Evolutionary conservation across 371 early-diverging fungal species (phyloP).

Genomic region (Funneliformis caledonium): DNA sequence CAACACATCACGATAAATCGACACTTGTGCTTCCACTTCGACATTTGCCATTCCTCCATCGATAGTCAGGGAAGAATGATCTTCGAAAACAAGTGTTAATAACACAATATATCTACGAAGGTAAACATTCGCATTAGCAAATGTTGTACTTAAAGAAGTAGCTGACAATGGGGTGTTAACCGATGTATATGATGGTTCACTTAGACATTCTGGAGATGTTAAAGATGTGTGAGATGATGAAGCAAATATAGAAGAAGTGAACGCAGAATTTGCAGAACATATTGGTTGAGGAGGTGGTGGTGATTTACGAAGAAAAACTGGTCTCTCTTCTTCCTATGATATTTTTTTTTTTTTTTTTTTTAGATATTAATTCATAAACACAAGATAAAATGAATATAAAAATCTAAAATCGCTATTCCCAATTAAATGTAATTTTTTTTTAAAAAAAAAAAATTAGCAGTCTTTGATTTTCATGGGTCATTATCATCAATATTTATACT

Average conservation of each 20-base stretch:
- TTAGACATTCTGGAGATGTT: slow-evolving; percentile 40
- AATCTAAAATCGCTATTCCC: not conserved
- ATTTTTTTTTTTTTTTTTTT: not conserved
- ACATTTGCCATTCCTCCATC: slow-evolving; percentile 43
- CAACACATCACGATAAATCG: slow-evolving; percentile 64
- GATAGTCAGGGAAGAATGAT: slow-evolving; percentile 41
- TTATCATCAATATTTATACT: slow-evolving; percentile 23
- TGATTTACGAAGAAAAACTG: slow-evolving; percentile 62
- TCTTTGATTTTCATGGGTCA: too few relatives aligned
- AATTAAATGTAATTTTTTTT: too few relatives aligned
- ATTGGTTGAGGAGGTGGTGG: not conserved
- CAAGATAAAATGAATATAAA: not conserved
- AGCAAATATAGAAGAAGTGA: slow-evolving; percentile 11
- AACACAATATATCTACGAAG: slow-evolving; percentile 62
- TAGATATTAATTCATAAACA: not conserved
- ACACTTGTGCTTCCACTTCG: slow-evolving; percentile 46
- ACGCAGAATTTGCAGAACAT: slow-evolving; percentile 39
- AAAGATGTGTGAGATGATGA: not conserved
- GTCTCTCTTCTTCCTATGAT: slow-evolving; percentile 64
- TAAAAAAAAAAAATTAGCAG: too few relatives aligned
- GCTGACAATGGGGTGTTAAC: slow-evolving; percentile 11
- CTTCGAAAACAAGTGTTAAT: slow-evolving; percentile 60
- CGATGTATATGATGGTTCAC: slow-evolving; percentile 43
- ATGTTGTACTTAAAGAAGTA: slow-evolving; percentile 17
- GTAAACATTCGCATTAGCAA: slow-evolving; percentile 60